Evolutionary conservation across 164 flowering plant species (phyloP).

Genomic region (Paratinospora sagittata): DNA sequence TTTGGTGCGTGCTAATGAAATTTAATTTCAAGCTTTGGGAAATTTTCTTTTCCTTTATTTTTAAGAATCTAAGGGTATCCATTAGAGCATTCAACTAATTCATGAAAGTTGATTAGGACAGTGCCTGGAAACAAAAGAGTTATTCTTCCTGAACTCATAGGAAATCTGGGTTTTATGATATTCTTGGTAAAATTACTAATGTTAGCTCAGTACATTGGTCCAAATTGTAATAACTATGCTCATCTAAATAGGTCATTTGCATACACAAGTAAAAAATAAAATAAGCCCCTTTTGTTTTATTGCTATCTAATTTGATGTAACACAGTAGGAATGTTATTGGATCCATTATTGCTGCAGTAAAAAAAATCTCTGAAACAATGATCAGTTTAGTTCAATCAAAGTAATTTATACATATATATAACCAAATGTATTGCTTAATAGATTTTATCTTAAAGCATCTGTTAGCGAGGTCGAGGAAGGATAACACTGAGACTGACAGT

Average conservation of each 20-base stretch:
- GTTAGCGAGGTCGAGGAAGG: constrained; percentile 30
- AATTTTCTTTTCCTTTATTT: background rate
- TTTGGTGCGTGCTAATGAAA: background rate
- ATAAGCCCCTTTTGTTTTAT: background rate
- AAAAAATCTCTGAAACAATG: background rate
- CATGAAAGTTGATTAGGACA: no score
- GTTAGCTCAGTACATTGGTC: no score
- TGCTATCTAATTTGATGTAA: background rate
- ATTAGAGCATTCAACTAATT: no score
- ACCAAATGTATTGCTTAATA: background rate
- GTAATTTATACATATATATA: background rate
- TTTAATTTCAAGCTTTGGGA: background rate
- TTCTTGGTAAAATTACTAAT: no score
- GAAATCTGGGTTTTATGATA: no score
- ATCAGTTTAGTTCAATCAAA: no score
- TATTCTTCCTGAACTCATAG: no score
- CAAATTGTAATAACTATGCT: no score
- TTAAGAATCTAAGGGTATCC: no score
- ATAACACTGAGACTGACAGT: constrained; percentile 36
- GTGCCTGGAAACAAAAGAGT: no score
- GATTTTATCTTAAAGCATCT: background rate
- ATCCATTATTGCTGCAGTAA: background rate
- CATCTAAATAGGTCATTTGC: no score
- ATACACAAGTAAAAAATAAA: no score
- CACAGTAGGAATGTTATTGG: background rate